These are phyloP conservation scores for Russula emetica DNA, from an alignment of 768 basidiomycete species.

Conservation along the genomic window DNA sequence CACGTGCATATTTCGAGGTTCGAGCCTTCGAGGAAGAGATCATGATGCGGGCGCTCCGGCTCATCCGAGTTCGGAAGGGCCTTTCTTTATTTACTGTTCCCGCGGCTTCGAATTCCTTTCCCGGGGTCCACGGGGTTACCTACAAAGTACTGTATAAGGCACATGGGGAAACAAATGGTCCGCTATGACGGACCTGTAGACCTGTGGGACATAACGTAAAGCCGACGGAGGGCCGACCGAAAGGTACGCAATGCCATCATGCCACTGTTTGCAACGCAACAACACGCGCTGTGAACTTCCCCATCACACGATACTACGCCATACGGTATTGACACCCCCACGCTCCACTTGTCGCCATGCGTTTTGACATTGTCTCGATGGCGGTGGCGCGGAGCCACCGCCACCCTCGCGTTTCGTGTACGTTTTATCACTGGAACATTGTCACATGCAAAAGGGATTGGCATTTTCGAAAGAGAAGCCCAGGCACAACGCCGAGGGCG, in stretches of 20 bases:
- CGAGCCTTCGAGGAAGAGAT: background rate
- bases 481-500: constrained; percentile 12
- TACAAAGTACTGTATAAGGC: too few species aligned
- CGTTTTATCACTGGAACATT: background rate
- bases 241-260: background rate
- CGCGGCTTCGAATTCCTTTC: constrained; percentile 1
- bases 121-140: constrained; percentile 3
- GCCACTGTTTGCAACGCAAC: background rate
- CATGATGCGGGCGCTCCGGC: background rate
- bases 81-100: background rate
- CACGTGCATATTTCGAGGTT: background rate
- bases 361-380: background rate
- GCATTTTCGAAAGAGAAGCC: constrained; percentile 7
- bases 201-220: constrained; percentile 12
- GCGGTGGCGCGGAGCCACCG: background rate
- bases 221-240: constrained; percentile 1
- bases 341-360: background rate
- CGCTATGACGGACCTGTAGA: background rate
- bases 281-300: background rate
- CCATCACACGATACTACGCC: too few species aligned
- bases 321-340: background rate
- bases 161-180: background rate
- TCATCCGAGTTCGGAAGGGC: constrained; percentile 7
- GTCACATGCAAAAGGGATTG: constrained; percentile 1
- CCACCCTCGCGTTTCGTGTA: background rate